Evolutionary conservation across 2,329 filamentous ascomycete genomes (phyloP).

Genomic region (Penicillium verrucosum): DNA sequence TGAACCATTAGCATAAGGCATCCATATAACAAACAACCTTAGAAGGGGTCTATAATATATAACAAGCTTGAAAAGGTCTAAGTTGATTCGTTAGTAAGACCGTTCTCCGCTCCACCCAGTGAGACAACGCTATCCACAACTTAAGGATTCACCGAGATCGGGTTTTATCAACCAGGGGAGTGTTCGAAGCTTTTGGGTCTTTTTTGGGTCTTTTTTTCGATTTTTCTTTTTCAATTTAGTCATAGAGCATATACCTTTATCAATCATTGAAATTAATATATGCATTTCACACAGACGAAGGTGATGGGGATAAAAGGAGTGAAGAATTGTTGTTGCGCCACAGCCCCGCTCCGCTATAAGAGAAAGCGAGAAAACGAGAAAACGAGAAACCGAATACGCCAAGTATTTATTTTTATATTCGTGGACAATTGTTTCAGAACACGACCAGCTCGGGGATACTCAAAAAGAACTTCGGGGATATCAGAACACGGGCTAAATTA

Average conservation of each 20-base stretch:
- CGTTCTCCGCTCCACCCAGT: neutral
- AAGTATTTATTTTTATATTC: too few species aligned
- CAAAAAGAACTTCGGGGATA: too few species aligned
- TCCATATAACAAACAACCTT: neutral
- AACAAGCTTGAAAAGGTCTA: neutral
- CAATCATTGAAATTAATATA: neutral
- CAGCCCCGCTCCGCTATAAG: neutral
- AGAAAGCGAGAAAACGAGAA: neutral
- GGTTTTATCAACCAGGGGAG: neutral
- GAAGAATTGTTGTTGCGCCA: neutral
- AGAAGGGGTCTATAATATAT: neutral
- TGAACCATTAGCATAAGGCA: neutral
- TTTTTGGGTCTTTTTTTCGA: neutral
- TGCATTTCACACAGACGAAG: neutral
- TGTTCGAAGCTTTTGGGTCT: neutral
- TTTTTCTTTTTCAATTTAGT: neutral
- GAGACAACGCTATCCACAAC: neutral
- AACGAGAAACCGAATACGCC: neutral
- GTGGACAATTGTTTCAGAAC: too few species aligned
- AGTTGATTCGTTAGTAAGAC: neutral
- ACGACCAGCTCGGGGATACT: too few species aligned
- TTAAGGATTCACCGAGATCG: neutral
- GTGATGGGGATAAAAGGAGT: neutral
- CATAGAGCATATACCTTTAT: neutral
- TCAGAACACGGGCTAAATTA: neutral